Evolutionary conservation across 306 rosid species (phyloP).

Genomic region (Prunus campanulata): DNA sequence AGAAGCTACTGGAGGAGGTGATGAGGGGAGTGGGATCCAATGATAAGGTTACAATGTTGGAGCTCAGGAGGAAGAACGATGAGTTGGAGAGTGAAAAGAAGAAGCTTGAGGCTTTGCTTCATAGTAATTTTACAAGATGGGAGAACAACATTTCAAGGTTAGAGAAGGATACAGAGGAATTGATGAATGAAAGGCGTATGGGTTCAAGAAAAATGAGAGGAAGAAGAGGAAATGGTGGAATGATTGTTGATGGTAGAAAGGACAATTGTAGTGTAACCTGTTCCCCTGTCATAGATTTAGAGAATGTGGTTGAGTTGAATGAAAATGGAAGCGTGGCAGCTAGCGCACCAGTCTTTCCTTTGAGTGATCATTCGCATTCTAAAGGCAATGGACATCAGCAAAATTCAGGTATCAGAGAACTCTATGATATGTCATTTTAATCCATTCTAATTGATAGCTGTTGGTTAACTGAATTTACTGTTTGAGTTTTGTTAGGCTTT

Average conservation of each 20-base stretch:
- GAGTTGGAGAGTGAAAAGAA: constrained; percentile 16
- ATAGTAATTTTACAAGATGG: not conserved
- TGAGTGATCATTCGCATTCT: not conserved
- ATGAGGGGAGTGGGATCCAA: not conserved
- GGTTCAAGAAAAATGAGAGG: not conserved
- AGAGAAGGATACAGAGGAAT: not conserved
- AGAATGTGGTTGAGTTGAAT: not conserved
- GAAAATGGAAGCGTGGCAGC: not conserved
- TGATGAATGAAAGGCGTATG: not conserved
- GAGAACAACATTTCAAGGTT: not conserved
- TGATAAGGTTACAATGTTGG: not conserved
- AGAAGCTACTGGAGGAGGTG: constrained; percentile 20
- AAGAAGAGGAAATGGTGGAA: not conserved
- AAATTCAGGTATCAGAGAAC: constrained; percentile 3
- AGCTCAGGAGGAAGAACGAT: not conserved
- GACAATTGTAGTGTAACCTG: not conserved
- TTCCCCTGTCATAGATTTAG: not conserved
- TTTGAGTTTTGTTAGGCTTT: not conserved
- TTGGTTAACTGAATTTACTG: not conserved
- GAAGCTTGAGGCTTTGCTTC: constrained; percentile 6
- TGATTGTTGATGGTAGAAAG: not conserved
- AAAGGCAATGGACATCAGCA: not conserved
- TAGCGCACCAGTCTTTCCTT: not conserved
- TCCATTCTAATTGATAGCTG: not conserved
- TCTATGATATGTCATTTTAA: not conserved